These are phyloP conservation scores for Pleodorina starrii DNA, from an alignment of 139 green algal species.

Conservation along the genomic window DNA sequence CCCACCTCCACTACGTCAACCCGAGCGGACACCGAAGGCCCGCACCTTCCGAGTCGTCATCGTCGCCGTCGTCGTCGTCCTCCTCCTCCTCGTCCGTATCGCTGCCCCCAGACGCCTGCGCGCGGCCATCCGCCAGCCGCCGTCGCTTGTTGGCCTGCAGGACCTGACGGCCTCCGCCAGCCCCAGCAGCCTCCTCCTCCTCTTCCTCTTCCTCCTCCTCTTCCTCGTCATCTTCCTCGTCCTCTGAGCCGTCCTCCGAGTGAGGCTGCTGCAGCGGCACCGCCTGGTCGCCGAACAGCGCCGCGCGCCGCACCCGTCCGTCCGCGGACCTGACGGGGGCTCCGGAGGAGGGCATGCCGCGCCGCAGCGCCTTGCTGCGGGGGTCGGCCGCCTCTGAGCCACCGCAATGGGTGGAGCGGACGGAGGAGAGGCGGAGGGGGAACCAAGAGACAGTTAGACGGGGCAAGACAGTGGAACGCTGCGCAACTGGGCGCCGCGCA, in stretches of 20 bases:
- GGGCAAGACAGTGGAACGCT: no score
- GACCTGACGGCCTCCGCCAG: not conserved
- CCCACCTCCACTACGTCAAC: not conserved
- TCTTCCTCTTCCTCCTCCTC: constrained; percentile 22
- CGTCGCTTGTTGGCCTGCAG: constrained; percentile 18
- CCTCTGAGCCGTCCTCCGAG: constrained; percentile 39
- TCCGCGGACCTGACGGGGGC: constrained; percentile 29
- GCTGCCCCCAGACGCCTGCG: not conserved
- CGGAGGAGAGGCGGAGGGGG: no score
- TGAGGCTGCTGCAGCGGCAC: constrained; percentile 45
- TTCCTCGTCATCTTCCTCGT: constrained; percentile 39
- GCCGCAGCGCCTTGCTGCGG: constrained; percentile 5
- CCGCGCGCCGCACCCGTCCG: constrained; percentile 72
- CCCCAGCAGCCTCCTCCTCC: not conserved
- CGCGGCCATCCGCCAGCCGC: constrained; percentile 36
- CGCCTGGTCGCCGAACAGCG: constrained; percentile 64
- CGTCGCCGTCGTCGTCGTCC: constrained; percentile 44
- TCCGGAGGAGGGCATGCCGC: constrained; percentile 29
- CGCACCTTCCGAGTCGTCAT: constrained; percentile 69
- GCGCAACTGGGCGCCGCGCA: no score
- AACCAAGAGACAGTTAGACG: no score
- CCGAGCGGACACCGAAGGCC: not conserved
- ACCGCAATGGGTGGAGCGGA: no score
- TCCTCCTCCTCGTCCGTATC: constrained; percentile 61
- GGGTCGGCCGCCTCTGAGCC: no score